phyloP scores from a whole-genome alignment of 495 filamentous ascomycete genomes.

The Aspergillus taichungensis region DNA sequence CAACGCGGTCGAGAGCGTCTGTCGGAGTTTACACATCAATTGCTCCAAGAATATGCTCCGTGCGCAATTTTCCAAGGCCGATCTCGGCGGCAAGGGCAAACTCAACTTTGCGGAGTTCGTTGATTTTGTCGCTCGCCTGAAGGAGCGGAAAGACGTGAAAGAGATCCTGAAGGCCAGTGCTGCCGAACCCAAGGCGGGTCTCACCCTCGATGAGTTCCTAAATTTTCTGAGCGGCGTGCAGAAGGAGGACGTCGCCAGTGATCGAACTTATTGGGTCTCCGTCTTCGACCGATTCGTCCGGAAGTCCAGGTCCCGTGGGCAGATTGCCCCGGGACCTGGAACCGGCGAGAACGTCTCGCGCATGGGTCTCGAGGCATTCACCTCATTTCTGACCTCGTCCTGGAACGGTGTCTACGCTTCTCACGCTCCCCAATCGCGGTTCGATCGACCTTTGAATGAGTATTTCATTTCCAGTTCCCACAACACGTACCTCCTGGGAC shows the following conservation, averaged over 20 bases:
- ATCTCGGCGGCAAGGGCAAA: slow-evolving; percentile 47
- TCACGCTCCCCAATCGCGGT: slow-evolving; percentile 45
- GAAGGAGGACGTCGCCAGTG: slow-evolving; percentile 60
- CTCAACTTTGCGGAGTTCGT: slow-evolving; percentile 72
- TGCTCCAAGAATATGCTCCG: slow-evolving; percentile 65
- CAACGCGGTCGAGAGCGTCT: slow-evolving; percentile 67
- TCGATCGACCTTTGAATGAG: slow-evolving; percentile 85
- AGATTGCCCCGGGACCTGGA: slow-evolving; percentile 26
- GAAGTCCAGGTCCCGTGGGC: slow-evolving; percentile 47
- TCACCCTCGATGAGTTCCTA: slow-evolving; percentile 65
- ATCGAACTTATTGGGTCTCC: slow-evolving; percentile 56
- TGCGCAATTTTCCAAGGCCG: slow-evolving; percentile 69
- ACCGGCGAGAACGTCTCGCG: slow-evolving; percentile 31
- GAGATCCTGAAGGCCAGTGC: slow-evolving; percentile 51
- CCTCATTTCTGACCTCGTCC: slow-evolving; percentile 65
- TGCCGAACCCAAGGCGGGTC: slow-evolving; percentile 46
- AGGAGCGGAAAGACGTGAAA: slow-evolving; percentile 72
- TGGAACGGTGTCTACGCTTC: slow-evolving; percentile 54
- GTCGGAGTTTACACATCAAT: slow-evolving; percentile 82
- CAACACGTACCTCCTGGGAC: slow-evolving; percentile 91
- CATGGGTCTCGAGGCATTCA: slow-evolving; percentile 69
- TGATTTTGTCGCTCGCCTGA: slow-evolving; percentile 71
- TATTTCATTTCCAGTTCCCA: slow-evolving; percentile 99
- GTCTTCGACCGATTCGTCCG: slow-evolving; percentile 70
- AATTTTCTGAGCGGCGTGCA: slow-evolving; percentile 66